phyloP scores from a whole-genome alignment of 2,329 filamentous ascomycete genomes.

The Epichloe brachyelytri region DNA sequence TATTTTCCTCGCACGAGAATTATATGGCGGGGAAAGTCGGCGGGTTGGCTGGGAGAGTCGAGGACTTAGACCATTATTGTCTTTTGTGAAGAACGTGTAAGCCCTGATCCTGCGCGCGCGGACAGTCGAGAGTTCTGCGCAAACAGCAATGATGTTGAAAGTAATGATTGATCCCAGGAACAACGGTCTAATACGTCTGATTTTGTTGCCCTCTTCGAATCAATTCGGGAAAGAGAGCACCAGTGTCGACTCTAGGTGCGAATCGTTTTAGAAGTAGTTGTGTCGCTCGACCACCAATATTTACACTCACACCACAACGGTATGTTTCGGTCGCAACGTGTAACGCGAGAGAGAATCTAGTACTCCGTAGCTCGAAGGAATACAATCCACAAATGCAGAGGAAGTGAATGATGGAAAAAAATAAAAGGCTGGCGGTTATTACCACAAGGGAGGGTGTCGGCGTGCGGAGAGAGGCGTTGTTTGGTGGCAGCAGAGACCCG shows the following conservation, averaged over 20 bases:
- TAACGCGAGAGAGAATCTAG: constrained; percentile 5
- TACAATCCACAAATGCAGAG: constrained; percentile 7
- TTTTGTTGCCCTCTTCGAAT: not conserved
- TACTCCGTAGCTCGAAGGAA: no score
- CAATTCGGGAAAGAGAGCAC: not conserved
- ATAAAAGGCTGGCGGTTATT: constrained; percentile 2
- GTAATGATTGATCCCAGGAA: no score
- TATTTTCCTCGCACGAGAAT: constrained; percentile 5
- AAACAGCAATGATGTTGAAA: not conserved
- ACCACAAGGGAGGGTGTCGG: not conserved
- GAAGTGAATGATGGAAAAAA: constrained; percentile 5
- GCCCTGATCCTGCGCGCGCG: not conserved
- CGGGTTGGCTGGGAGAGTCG: not conserved
- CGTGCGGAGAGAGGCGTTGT: constrained; percentile 2
- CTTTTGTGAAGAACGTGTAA: not conserved
- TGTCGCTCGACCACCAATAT: not conserved
- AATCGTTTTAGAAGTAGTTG: not conserved
- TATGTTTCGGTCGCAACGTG: constrained; percentile 19
- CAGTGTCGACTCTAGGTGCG: not conserved
- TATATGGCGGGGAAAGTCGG: not conserved
- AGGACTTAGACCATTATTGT: constrained; percentile 4
- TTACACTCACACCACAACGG: constrained; percentile 8
- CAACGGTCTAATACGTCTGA: no score
- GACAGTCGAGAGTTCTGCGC: not conserved
- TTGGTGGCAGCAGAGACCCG: constrained; percentile 2